These are phyloP conservation scores for Dothistroma pini DNA, from an alignment of 2,329 filamentous ascomycete species.

Conservation along the genomic window DNA sequence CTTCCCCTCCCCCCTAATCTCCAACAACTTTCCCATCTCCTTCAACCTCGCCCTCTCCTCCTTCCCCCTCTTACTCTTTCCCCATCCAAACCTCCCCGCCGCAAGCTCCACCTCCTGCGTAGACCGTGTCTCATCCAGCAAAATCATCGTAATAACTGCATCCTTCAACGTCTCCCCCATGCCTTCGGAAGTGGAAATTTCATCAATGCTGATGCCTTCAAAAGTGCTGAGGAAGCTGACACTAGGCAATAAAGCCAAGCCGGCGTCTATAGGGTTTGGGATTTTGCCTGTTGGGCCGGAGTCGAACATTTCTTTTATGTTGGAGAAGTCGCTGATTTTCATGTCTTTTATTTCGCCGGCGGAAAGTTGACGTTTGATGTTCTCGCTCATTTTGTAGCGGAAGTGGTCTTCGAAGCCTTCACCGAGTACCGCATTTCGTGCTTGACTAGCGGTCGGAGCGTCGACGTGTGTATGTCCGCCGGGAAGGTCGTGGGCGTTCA, in stretches of 20 bases:
- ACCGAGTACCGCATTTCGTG: not conserved
- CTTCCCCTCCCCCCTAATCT: not conserved
- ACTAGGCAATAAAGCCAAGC: not conserved
- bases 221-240: not conserved
- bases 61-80: not conserved
- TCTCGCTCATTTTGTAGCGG: not conserved
- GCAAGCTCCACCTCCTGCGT: not conserved
- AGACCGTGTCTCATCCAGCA: not conserved
- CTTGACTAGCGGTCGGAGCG: not conserved
- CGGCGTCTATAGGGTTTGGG: not conserved
- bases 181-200: not conserved
- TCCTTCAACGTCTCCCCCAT: slow-evolving; percentile 1
- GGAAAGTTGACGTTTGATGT: not conserved
- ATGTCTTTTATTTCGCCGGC: not conserved
- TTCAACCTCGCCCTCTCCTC: not conserved
- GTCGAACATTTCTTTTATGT: not conserved
- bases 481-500: not conserved
- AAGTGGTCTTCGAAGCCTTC: not conserved
- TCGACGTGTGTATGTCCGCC: not conserved
- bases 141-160: not conserved
- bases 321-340: not conserved
- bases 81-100: not conserved
- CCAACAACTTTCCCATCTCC: not conserved
- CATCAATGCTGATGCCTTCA: not conserved
- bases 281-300: not conserved